Conservation (phyloP, 2,329 filamentous ascomycete species). For the Talaromyces rugulosus region DNA sequence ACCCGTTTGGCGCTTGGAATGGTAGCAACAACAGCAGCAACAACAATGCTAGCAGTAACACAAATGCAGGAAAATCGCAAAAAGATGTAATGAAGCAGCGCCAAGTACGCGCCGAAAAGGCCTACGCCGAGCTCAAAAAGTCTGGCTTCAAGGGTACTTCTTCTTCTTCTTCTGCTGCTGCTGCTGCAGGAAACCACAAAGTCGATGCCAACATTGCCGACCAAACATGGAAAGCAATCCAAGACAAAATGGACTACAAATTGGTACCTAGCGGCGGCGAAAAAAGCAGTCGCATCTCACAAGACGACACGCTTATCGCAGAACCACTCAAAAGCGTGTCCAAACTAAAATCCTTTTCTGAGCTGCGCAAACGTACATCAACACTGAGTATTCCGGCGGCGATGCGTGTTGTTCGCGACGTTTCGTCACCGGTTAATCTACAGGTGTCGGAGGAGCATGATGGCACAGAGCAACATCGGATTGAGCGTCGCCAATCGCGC, state of each 20-base stretch:
- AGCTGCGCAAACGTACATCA: conserved; percentile 31
- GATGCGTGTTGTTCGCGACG: conserved; percentile 19
- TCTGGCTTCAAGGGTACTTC: conserved; percentile 44
- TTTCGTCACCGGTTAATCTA: conserved; percentile 24
- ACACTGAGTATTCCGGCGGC: conserved; percentile 26
- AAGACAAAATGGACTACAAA: conserved; percentile 27
- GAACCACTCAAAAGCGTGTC: conserved; percentile 18
- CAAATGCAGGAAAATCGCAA: conserved; percentile 24
- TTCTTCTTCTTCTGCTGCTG: background rate
- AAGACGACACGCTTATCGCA: conserved; percentile 8
- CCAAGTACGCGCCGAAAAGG: conserved; percentile 45
- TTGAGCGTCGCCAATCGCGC: conserved; percentile 50
- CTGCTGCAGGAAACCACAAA: background rate
- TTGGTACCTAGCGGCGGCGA: conserved; percentile 10
- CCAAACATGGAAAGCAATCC: conserved; percentile 30
- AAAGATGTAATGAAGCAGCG: conserved; percentile 41
- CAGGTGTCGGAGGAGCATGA: conserved; percentile 13
- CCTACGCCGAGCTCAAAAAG: conserved; percentile 53
- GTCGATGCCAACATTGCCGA: conserved; percentile 25
- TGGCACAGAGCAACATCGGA: conserved; percentile 19
- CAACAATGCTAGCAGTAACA: conserved; percentile 18
- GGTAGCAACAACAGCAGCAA: conserved; percentile 30
- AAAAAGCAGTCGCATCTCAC: conserved; percentile 6
- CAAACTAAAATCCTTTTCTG: conserved; percentile 30
- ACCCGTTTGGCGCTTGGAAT: conserved; percentile 49